Conservation (phyloP, 108 stramenopile genomes). For the Fragilariopsis cylindrus region DNA sequence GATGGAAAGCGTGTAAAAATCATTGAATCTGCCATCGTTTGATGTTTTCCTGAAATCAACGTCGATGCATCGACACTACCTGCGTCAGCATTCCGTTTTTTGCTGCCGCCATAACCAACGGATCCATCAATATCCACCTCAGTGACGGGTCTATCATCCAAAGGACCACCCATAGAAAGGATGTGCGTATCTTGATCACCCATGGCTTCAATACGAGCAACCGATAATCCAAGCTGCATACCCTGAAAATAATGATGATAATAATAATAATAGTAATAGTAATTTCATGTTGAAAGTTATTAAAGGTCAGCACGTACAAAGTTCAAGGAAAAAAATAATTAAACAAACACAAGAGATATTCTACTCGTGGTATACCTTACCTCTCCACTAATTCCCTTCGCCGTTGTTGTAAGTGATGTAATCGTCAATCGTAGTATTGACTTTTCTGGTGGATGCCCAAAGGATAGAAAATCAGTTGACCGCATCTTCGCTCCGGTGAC, state of each 20-base stretch:
- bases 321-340: no score
- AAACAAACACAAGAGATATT: no score
- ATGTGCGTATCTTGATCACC: slow-evolving; percentile 13
- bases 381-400: slow-evolving; percentile 30
- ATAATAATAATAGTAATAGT: no score
- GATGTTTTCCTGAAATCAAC: neutral
- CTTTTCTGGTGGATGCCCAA: slow-evolving; percentile 43
- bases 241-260: neutral
- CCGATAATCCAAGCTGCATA: slow-evolving; percentile 16
- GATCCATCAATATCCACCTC: slow-evolving; percentile 26
- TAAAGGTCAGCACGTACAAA: no score
- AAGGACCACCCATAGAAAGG: slow-evolving; percentile 25
- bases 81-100: neutral
- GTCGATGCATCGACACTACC: neutral
- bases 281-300: no score
- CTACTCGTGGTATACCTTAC: no score
- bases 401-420: slow-evolving; percentile 13
- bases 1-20: neutral
- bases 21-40: neutral
- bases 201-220: slow-evolving; percentile 23
- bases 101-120: neutral
- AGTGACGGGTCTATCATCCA: slow-evolving; percentile 13
- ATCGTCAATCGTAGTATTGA: slow-evolving; percentile 31
- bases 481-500: slow-evolving; percentile 21
- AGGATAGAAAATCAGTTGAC: slow-evolving; percentile 54